phyloP scores from a whole-genome alignment of 805 yeast species.

The Maudiozyma barnettii region DNA sequence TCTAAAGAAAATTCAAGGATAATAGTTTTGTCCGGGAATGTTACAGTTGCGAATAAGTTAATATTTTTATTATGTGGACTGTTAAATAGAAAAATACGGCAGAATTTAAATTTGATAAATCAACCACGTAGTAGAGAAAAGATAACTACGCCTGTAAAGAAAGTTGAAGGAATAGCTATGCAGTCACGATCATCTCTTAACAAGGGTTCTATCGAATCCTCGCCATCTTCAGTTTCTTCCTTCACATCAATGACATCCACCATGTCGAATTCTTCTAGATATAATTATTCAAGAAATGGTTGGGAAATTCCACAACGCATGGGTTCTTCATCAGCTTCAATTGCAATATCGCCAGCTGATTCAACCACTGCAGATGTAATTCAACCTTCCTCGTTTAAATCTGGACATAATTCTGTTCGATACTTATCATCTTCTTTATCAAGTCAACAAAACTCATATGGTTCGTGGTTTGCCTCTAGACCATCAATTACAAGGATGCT shows the following conservation, averaged over 20 bases:
- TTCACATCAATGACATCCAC: background rate
- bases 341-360: slow-evolving; percentile 28
- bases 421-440: slow-evolving; percentile 34
- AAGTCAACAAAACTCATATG: slow-evolving; percentile 25
- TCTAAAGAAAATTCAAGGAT: slow-evolving; percentile 37
- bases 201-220: slow-evolving; percentile 3
- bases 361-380: slow-evolving; percentile 21
- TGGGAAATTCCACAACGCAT: slow-evolving; percentile 34
- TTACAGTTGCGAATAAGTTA: slow-evolving; percentile 50
- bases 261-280: slow-evolving; percentile 4
- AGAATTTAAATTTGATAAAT: background rate
- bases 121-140: background rate
- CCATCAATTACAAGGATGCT: slow-evolving; percentile 15
- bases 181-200: slow-evolving; percentile 4
- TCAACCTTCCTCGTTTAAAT: slow-evolving; percentile 30
- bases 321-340: slow-evolving; percentile 20
- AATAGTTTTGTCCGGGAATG: slow-evolving; percentile 50
- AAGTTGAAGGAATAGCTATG: background rate
- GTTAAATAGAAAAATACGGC: slow-evolving; percentile 27
- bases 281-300: slow-evolving; percentile 22
- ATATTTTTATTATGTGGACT: slow-evolving; percentile 45
- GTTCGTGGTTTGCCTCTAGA: slow-evolving; percentile 28
- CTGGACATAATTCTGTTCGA: slow-evolving; percentile 30
- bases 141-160: background rate
- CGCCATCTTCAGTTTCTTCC: slow-evolving; percentile 4